Evolutionary conservation across 75 land plant species (phyloP).

Genomic region (Pinus taeda): DNA sequence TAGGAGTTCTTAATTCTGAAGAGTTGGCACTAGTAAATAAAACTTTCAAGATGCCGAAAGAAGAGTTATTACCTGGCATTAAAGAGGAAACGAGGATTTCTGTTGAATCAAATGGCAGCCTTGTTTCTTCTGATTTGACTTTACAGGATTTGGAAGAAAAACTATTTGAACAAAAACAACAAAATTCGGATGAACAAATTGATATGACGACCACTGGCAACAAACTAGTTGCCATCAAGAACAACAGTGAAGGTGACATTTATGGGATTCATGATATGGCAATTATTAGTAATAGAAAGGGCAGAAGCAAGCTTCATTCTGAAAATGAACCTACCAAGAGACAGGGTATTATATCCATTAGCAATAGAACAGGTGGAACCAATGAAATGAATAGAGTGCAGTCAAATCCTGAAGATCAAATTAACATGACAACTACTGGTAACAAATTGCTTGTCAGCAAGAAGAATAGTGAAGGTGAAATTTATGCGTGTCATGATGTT

Average conservation of each 20-base stretch:
- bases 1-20: conserved; percentile 80
- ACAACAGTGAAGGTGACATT: background rate
- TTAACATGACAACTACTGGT: too few species aligned
- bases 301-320: background rate
- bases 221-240: too few species aligned
- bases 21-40: conserved; percentile 59
- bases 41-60: conserved; percentile 18
- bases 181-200: too few species aligned
- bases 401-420: too few species aligned
- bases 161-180: background rate
- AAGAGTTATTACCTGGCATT: conserved; percentile 27
- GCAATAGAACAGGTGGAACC: background rate
- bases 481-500: background rate
- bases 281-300: background rate
- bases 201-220: too few species aligned
- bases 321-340: background rate
- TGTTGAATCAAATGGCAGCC: conserved; percentile 25
- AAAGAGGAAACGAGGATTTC: conserved; percentile 44
- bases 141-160: background rate
- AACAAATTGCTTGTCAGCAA: too few species aligned
- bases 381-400: background rate
- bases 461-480: background rate
- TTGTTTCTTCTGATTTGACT: background rate
- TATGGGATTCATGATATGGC: background rate
- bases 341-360: background rate